Base-by-base conservation (phyloP, 805 yeast species). In the Starmera dryadoides region DNA sequence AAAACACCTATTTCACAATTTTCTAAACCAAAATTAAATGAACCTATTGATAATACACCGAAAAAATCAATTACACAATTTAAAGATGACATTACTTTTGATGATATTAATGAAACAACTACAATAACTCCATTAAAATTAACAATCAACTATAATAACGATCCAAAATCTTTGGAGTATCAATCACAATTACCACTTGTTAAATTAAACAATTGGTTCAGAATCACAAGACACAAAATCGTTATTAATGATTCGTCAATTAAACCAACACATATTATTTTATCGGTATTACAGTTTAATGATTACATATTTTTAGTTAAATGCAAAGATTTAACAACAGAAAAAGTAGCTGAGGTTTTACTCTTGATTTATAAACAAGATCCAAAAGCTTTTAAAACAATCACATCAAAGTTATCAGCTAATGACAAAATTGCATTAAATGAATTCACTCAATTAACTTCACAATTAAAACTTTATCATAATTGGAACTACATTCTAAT, bases 141-240 rank as follows among this genome's bases (percentile, higher is more conserved):
- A 7, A 28, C 7, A 6, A 15, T 28, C 7, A 15, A 15, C 14
- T 11, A 6, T 14, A 11, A 28, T 15, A 6, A 6, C 7, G n/a
- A 28, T 15, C 30, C n/a, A 15, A 28, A 15, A 14, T 28, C 30
- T 7, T 11, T 28, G 14, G 7, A 6, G 7, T 11, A 31, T 31
- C 33, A 17, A 8, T 17, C 21, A 31, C 48, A 51, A 14, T 23
- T 42, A 12, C 55, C 56, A 3, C 17, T 53, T 2, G 36, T 44
- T 4, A 39, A 42, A 8, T 35, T 53, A 8, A 51, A 46, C 28
- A 46, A 46, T 31, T 50, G 55, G 57, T 49, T 48, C 30, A 43
- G 40, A 17, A 44, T 49, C 11, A 11, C 33, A 19, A 31, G 17
- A 3, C 21, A 17, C 3, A 18, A 19, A 5, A 31, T 31, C 21